Percentiles rank a stretch among this genome's conserved stretches.
phyloP scores from a whole-genome alignment of 2,329 filamentous ascomycete species.

The Fusarium sp. region DNA sequence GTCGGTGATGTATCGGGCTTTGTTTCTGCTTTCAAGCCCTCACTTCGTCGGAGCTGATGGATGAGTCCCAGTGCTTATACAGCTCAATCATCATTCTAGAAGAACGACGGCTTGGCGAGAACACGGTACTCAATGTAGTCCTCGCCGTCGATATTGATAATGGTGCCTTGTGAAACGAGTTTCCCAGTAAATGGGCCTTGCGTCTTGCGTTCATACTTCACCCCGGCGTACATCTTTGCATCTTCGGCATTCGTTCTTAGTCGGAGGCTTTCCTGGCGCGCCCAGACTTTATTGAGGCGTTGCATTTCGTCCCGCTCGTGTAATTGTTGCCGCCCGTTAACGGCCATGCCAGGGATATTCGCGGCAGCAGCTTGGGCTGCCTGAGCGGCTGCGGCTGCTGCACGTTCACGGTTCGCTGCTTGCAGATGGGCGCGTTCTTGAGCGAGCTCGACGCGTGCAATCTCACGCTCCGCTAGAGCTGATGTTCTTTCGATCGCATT shows the following conservation, averaged over 20 bases:
- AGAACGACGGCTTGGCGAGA: slow-evolving; percentile 71
- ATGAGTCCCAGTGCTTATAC: not conserved
- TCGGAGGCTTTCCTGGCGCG: slow-evolving; percentile 60
- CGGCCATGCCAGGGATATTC: slow-evolving; percentile 32
- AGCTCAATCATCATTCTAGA: slow-evolving; percentile 46
- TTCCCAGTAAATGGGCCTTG: slow-evolving; percentile 70
- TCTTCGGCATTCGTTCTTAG: slow-evolving; percentile 58
- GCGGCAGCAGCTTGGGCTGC: slow-evolving; percentile 46
- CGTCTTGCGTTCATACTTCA: slow-evolving; percentile 71
- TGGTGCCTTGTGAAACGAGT: slow-evolving; percentile 69
- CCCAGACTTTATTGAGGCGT: slow-evolving; percentile 66
- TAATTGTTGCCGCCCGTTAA: slow-evolving; percentile 49
- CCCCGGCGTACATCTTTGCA: slow-evolving; percentile 65
- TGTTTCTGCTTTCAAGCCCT: not conserved
- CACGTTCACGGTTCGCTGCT: slow-evolving; percentile 54
- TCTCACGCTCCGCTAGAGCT: slow-evolving; percentile 60
- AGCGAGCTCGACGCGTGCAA: slow-evolving; percentile 61
- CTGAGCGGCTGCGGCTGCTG: slow-evolving; percentile 45
- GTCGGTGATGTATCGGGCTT: not conserved
- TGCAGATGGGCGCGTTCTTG: slow-evolving; percentile 63
- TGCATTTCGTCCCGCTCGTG: slow-evolving; percentile 60
- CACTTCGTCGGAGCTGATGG: not conserved
- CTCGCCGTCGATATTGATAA: slow-evolving; percentile 72
- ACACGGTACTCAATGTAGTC: slow-evolving; percentile 75
- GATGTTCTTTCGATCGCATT: slow-evolving; percentile 58